Conservation (phyloP, 345 rosid genomes). For the Aquilaria yunnanensis region DNA sequence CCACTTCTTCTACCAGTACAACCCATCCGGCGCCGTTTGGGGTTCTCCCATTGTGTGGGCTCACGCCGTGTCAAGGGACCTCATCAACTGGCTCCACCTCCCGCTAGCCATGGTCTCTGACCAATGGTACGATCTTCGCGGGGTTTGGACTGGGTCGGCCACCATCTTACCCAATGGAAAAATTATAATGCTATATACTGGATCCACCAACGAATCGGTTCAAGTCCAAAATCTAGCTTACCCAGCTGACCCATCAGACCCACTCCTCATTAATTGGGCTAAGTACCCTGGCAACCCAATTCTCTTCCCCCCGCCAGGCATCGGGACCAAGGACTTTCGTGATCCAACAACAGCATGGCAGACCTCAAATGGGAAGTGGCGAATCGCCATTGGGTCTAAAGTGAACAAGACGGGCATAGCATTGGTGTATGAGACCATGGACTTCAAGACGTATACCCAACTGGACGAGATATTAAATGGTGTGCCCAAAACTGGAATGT, state of each 20-base stretch:
- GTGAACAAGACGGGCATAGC: conserved; percentile 61
- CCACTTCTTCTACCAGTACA: conserved; percentile 93
- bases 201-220: conserved; percentile 56
- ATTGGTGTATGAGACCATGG: conserved; percentile 67
- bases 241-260: conserved; percentile 69
- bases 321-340: conserved; percentile 61
- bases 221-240: conserved; percentile 93
- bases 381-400: conserved; percentile 70
- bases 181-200: conserved; percentile 80
- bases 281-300: conserved; percentile 73
- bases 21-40: conserved; percentile 82
- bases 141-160: conserved; percentile 95
- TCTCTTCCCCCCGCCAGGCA: conserved; percentile 65
- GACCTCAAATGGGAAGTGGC: conserved; percentile 76
- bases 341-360: conserved; percentile 97
- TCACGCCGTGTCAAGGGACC: conserved; percentile 78
- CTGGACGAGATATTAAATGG: conserved; percentile 39
- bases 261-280: conserved; percentile 66
- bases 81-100: conserved; percentile 84
- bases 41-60: conserved; percentile 89
- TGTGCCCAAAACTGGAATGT: conserved; percentile 81
- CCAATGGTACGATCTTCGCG: conserved; percentile 70
- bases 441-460: conserved; percentile 45
- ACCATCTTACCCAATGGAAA: conserved; percentile 78
- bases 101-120: conserved; percentile 87